Evolutionary conservation across 176 grass and related monocot genomes (phyloP).

Genomic region (Cenchrus americanus): DNA sequence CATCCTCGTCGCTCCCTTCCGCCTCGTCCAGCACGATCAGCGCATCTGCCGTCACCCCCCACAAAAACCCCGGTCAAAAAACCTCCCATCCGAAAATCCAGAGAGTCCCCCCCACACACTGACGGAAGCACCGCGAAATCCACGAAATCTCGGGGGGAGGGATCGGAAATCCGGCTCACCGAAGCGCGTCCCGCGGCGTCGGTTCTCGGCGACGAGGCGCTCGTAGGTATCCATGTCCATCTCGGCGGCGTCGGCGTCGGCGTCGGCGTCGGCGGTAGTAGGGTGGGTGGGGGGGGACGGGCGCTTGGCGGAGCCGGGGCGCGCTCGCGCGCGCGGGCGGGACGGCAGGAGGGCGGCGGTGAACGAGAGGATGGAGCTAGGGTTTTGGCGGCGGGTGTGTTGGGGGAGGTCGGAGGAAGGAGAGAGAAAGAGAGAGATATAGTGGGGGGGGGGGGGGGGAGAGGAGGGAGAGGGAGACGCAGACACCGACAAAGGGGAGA

Average conservation of each 20-base stretch:
- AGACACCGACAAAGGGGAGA: conserved; percentile 27
- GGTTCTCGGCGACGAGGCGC: conserved; percentile 52
- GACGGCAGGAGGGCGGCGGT: conserved; percentile 1
- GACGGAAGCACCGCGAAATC: not conserved
- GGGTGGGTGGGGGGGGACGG: not conserved
- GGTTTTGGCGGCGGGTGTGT: conserved; percentile 39
- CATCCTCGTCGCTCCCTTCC: conserved; percentile 54
- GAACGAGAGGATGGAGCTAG: conserved; percentile 33
- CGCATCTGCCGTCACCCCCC: conserved; percentile 46
- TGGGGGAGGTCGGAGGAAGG: not conserved
- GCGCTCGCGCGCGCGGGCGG: no score
- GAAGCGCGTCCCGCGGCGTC: conserved; percentile 52
- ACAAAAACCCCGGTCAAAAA: conserved; percentile 39
- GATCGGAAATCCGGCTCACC: conserved; percentile 38
- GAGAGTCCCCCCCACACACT: not conserved
- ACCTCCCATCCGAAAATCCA: not conserved
- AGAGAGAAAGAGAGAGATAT: not conserved
- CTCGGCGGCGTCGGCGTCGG: not conserved
- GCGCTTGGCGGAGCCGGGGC: not conserved
- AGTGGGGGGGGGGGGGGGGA: not conserved
- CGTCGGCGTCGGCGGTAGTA: not conserved
- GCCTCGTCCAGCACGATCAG: conserved; percentile 69
- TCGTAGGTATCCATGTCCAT: conserved; percentile 70
- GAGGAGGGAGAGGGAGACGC: not conserved
- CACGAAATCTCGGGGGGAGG: not conserved